Base-by-base conservation (phyloP, 2,329 filamentous ascomycete species). In the Myriosclerotinia scirpicola region DNA sequence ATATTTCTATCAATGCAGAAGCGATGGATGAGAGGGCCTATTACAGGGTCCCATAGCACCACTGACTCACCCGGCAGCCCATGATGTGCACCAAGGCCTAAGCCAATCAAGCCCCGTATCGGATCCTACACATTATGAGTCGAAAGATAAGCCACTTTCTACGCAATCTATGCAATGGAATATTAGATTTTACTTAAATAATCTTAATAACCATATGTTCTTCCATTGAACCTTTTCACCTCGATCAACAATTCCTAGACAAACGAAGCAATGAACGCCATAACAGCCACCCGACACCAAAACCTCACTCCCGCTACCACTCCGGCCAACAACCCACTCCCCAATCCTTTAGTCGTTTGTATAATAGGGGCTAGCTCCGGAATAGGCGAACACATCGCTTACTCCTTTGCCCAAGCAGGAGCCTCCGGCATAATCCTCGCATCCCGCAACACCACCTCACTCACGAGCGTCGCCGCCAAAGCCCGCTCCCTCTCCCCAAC, bases 381-480 rank as follows among this genome's bases (percentile, higher is more conserved):
- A 0, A 68, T 68, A 17, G 67, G 64, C 64, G 64, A 68, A 5
- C 56, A 68, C 12, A 60, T 68, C 34, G 64, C 63, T 30, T 68
- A 68, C 38, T 44, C 50, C 9, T 68, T 54, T 46, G 64, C 64
- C 2, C 38, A 30, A 26, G 64, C 64, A 8, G 56, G 56, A 9
- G 67, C 64, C 14, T 56, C 58, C 9, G 54, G 48, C 3, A 38
- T 68, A 20, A 59, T 68, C 8, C 48, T 68, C 38, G 61, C 56
- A 9, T 67, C 64, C 8, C 56, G 67, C 34, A 54, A 22, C 9
- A 30, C 46, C 15, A 3, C 34, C 11, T 42, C 58, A 15, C 56
- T 68, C 3, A 14, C 9, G 5, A 34, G 20, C 34, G 66, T 67
- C 30, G 53, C 62, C 12, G 9, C 44, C 40, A 67, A 61, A n/a